These are phyloP conservation scores for Blumeria hordei DNA, from an alignment of 2,329 filamentous ascomycete genomes.

Conservation along the genomic window DNA sequence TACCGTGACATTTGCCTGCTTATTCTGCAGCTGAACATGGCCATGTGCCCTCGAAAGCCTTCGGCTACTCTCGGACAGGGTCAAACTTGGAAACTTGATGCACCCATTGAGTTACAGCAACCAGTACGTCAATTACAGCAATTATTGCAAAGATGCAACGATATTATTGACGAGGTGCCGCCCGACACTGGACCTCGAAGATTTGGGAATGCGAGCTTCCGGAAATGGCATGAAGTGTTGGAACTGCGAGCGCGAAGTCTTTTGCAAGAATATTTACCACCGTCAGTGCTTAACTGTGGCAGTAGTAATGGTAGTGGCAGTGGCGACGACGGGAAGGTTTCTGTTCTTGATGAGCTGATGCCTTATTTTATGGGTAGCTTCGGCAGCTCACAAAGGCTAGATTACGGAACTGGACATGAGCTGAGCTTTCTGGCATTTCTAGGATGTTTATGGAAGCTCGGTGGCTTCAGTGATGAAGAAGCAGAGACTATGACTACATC, in stretches of 20 bases:
- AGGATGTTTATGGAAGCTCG: slow-evolving; percentile 74
- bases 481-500: slow-evolving; percentile 32
- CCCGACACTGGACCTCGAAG: slow-evolving; percentile 67
- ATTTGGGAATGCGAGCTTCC: slow-evolving; percentile 82
- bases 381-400: slow-evolving; percentile 68
- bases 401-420: slow-evolving; percentile 93
- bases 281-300: slow-evolving; percentile 17
- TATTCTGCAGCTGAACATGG: slow-evolving; percentile 68
- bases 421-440: slow-evolving; percentile 85
- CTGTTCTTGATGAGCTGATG: slow-evolving; percentile 41
- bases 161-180: slow-evolving; percentile 52
- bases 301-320: background rate
- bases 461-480: slow-evolving; percentile 40
- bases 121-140: slow-evolving; percentile 36
- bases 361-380: slow-evolving; percentile 68
- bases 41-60: slow-evolving; percentile 48
- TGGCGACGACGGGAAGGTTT: slow-evolving; percentile 12
- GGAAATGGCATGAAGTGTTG: slow-evolving; percentile 55
- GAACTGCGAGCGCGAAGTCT: slow-evolving; percentile 32
- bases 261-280: slow-evolving; percentile 30
- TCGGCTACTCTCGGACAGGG: slow-evolving; percentile 15
- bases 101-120: slow-evolving; percentile 18
- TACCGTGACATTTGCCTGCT: slow-evolving; percentile 77
- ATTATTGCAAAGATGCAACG: slow-evolving; percentile 39
- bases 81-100: slow-evolving; percentile 26